A percentile compares a stretch with the other conserved stretches of the same genome.
phyloP scores from a whole-genome alignment of 148 eudicot genomes.

The Spergularia bocconei region DNA sequence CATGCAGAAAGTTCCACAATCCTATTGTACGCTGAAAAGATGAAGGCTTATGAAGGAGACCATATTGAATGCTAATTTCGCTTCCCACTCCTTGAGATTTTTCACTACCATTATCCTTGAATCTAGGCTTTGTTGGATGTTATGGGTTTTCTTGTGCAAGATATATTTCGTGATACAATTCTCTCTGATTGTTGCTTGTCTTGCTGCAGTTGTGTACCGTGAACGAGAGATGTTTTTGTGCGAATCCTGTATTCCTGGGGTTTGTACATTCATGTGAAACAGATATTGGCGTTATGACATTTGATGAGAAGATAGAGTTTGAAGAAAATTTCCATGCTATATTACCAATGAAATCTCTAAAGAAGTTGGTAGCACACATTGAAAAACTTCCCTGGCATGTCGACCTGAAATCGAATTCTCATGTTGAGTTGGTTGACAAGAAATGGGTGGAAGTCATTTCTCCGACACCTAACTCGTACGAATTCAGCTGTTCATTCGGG shows the following conservation, averaged over 20 bases:
- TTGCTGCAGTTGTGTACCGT: conserved; percentile 48
- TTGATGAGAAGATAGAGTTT: conserved; percentile 22
- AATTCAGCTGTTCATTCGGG: conserved; percentile 64
- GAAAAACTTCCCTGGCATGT: conserved; percentile 46
- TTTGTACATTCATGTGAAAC: conserved; percentile 48
- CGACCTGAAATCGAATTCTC: conserved; percentile 36
- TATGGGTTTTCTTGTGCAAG: background rate
- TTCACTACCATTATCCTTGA: background rate
- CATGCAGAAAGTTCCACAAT: too few relatives aligned
- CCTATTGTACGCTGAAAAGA: too few relatives aligned
- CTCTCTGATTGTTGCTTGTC: background rate
- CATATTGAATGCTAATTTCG: too few relatives aligned
- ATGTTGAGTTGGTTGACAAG: conserved; percentile 65
- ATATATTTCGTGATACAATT: too few relatives aligned
- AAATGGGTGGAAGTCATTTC: conserved; percentile 71
- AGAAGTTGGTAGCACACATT: conserved; percentile 41
- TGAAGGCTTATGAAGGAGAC: too few relatives aligned
- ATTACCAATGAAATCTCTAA: conserved; percentile 48
- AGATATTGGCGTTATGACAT: conserved; percentile 50
- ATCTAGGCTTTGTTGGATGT: background rate
- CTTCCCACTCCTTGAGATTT: background rate
- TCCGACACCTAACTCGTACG: conserved; percentile 61
- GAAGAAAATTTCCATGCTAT: conserved; percentile 57
- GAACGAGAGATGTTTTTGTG: conserved; percentile 22
- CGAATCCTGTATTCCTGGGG: conserved; percentile 49